Conservation (phyloP, 1,139 yeast genomes). For the Torulaspora globosa region DNA sequence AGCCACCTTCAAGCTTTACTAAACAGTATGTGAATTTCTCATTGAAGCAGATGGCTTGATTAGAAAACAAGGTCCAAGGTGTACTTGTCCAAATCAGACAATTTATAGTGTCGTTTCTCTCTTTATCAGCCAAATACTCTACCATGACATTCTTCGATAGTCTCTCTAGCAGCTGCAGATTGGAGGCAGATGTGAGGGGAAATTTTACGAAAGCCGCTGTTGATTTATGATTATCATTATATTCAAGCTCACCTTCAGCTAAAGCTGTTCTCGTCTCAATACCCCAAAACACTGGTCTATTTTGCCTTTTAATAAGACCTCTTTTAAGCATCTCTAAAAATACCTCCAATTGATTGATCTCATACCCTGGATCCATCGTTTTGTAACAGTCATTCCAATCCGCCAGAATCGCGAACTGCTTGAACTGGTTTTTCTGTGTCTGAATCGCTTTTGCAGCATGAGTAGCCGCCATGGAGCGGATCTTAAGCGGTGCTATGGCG, state of each 20-base stretch:
- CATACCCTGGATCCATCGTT: slow-evolving; percentile 70
- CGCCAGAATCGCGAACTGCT: slow-evolving; percentile 72
- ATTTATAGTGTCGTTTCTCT: slow-evolving; percentile 15
- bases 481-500: slow-evolving; percentile 45
- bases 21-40: slow-evolving; percentile 54
- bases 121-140: slow-evolving; percentile 6
- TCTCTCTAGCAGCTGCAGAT: slow-evolving; percentile 6
- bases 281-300: slow-evolving; percentile 97
- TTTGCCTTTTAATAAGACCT: slow-evolving; percentile 72
- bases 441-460: slow-evolving; percentile 67
- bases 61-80: slow-evolving; percentile 94
- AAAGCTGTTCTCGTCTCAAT: slow-evolving; percentile 89
- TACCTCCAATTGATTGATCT: slow-evolving; percentile 65
- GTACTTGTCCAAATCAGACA: slow-evolving; percentile 91
- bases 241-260: slow-evolving; percentile 95
- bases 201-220: slow-evolving; percentile 69
- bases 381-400: slow-evolving; percentile 71
- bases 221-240: slow-evolving; percentile 67
- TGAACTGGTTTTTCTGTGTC: slow-evolving; percentile 60
- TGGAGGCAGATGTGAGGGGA: slow-evolving; percentile 43
- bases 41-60: slow-evolving; percentile 76
- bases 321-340: slow-evolving; percentile 63
- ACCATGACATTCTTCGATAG: slow-evolving; percentile 13
- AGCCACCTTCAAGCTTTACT: slow-evolving; percentile 42
- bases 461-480: slow-evolving; percentile 59